Base-by-base conservation (phyloP, 257 asterid genomes). In the Cinchona pubescens region DNA sequence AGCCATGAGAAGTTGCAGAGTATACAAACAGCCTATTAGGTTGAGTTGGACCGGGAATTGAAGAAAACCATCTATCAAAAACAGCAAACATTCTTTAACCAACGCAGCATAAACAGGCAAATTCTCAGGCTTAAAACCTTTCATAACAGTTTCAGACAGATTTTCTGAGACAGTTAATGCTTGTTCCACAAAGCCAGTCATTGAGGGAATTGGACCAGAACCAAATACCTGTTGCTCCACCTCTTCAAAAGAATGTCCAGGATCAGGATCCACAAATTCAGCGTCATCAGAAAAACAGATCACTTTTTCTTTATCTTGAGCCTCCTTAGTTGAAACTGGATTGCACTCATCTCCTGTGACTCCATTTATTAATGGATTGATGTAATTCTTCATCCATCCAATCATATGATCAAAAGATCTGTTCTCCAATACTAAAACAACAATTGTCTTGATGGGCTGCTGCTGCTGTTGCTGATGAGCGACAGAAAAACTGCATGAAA, bases 121-220 rank as follows among this genome's bases (percentile, higher is more conserved):
- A 67, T 78, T 86, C 61, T 82, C 84, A 0, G 96, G 96, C 63
- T 72, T 82, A 51, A 92, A 92, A 21, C 97, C 97, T 29, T 83
- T 90, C 97, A 90, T 88, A 0, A 92, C 96, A 2, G 93, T 83
- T 74, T 82, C 73, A 0, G 97, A 87, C 7, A 90, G 75, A 42
- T 89, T 87, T 0, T 21, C 46, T 0, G 90, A 81, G 75, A 88
- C 78, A 71, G 69, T 70, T 10, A 86, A 59, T 5, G 97, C 97
- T 82, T 91, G 97, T 73, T 86, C 93, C 4, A 83, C 96, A 64
- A 92, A 90, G n/a, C 97, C 97, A n/a, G 90, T 77, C 97, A 92
- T 92, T 6, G 90, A 79, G 40, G 97, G 96, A 53, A 83, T 25
- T 0, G 84, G 38, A 7, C 75, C 80, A 27, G 90, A 79, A 46